Evolutionary conservation across 1,284 basidiomycete genomes (phyloP), one percentile per base, ranked within the genome.

Genomic region (Cutaneotrichosporon dermatis): DNA sequence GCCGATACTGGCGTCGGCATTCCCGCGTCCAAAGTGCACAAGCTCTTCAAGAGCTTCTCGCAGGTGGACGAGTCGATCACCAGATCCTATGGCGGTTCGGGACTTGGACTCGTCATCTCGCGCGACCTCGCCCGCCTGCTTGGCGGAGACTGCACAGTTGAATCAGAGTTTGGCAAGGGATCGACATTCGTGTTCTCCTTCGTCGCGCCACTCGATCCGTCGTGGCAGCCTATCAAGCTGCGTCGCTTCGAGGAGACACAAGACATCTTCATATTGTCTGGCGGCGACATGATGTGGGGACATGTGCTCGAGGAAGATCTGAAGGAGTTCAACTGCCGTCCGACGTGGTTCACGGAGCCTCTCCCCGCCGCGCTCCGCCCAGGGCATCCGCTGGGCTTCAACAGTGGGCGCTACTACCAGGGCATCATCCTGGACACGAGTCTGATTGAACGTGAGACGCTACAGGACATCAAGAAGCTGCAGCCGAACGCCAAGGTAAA

Each of bases 81-180:
- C 0, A n/a, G n/a, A 5, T 71, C 67, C 25, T 76, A 69, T 56
- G 77, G 77, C 8, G 72, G 74, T 6, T 68, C 64, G n/a, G 68
- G 68, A n/a, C 65, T 76, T 7, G 77, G 77, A n/a, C 61, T 79
- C 13, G 69, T 72, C 58, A 79, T 79, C 57, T 75, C 73, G 0
- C 67, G 68, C 3, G 67, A 71, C 45, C 66, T 79, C 1, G 71
- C 76, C 0, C 61, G 66, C 1, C 58, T 77, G 3, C 62, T 79
- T 2, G 76, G 74, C 6, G 77, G 77, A 8, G 70, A 75, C 52
- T 74, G 75, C 36, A 67, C 63, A 25, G 74, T 72, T 45, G 60
- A 64, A n/a, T 74, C 72, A 11, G 71, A 69, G 36, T 67, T 70
- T 45, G 79, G 76, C 44, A 69, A 71, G 39, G 77, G 77, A 4